A percentile compares a stretch with the other conserved stretches of the same genome.
These are phyloP conservation scores for Xylariaceae sp. DNA, from an alignment of 2,329 filamentous ascomycete species.

Conservation along the genomic window DNA sequence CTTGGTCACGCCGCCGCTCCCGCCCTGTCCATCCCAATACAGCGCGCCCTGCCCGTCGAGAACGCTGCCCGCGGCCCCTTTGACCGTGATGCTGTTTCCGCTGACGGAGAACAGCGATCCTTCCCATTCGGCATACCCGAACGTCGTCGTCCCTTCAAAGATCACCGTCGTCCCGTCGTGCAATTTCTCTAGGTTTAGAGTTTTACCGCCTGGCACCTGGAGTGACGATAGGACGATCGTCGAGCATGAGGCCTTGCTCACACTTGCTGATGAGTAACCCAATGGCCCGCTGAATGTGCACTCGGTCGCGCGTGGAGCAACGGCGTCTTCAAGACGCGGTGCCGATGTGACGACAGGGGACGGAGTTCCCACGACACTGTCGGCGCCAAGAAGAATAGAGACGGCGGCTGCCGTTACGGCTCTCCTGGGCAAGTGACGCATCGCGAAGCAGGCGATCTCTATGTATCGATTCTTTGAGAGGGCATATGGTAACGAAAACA, in stretches of 20 bases:
- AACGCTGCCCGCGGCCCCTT: slow-evolving; percentile 46
- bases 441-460: neutral
- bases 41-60: slow-evolving; percentile 54
- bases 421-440: slow-evolving; percentile 1
- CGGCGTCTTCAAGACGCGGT: slow-evolving; percentile 13
- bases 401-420: neutral
- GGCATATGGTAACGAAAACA: neutral
- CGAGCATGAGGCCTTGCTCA: slow-evolving; percentile 49
- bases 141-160: slow-evolving; percentile 62
- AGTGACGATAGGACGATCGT: slow-evolving; percentile 52
- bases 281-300: slow-evolving; percentile 55
- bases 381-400: neutral
- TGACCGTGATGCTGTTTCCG: slow-evolving; percentile 52
- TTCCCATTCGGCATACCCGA: slow-evolving; percentile 61
- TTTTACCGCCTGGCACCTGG: slow-evolving; percentile 54
- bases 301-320: slow-evolving; percentile 4
- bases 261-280: slow-evolving; percentile 37
- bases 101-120: slow-evolving; percentile 61
- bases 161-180: slow-evolving; percentile 41
- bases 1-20: slow-evolving; percentile 59
- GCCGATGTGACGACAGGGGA: slow-evolving; percentile 12
- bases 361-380: neutral
- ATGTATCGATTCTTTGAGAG: neutral
- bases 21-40: slow-evolving; percentile 60
- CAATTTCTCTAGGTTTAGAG: slow-evolving; percentile 44